Conservation (phyloP, 495 filamentous ascomycete species). For the Hypomontagnella monticulosa region DNA sequence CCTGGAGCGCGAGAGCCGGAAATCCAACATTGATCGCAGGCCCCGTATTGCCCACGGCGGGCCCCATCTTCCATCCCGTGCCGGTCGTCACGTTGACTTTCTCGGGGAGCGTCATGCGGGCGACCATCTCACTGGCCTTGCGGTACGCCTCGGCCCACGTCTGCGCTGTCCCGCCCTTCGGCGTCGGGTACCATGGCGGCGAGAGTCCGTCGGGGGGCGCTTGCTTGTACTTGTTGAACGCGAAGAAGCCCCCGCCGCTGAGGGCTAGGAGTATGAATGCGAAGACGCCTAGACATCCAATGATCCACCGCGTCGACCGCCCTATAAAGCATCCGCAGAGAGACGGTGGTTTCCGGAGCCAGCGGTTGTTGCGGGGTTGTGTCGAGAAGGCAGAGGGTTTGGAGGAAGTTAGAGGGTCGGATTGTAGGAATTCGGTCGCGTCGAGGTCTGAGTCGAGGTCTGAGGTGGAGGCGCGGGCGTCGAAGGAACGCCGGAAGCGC, state of each 20-base stretch:
- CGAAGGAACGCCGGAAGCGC: constrained; percentile 41
- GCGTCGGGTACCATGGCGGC: constrained; percentile 86
- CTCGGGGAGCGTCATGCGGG: constrained; percentile 84
- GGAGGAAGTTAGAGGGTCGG: constrained; percentile 38
- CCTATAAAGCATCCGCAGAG: constrained; percentile 35
- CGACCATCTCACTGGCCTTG: constrained; percentile 82
- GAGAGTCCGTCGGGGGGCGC: constrained; percentile 63
- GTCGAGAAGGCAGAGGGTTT: constrained; percentile 28
- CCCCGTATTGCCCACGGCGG: constrained; percentile 91
- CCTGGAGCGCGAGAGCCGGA: constrained; percentile 87
- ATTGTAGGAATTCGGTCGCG: constrained; percentile 53
- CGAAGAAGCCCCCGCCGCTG: constrained; percentile 50
- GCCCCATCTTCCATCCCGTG: constrained; percentile 88
- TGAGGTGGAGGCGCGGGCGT: constrained; percentile 42
- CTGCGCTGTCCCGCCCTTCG: constrained; percentile 76
- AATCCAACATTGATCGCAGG: constrained; percentile 76
- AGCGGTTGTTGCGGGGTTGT: constrained; percentile 18
- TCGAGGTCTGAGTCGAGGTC: constrained; percentile 55
- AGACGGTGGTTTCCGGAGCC: constrained; percentile 26
- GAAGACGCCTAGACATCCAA: constrained; percentile 33
- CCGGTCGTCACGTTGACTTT: constrained; percentile 97
- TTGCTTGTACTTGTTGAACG: constrained; percentile 53
- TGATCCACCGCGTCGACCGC: constrained; percentile 49
- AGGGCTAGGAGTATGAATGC: constrained; percentile 48
- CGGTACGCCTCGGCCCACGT: constrained; percentile 81